Base-by-base conservation (phyloP, 768 basidiomycete genomes). In the Hygrophorus russula region DNA sequence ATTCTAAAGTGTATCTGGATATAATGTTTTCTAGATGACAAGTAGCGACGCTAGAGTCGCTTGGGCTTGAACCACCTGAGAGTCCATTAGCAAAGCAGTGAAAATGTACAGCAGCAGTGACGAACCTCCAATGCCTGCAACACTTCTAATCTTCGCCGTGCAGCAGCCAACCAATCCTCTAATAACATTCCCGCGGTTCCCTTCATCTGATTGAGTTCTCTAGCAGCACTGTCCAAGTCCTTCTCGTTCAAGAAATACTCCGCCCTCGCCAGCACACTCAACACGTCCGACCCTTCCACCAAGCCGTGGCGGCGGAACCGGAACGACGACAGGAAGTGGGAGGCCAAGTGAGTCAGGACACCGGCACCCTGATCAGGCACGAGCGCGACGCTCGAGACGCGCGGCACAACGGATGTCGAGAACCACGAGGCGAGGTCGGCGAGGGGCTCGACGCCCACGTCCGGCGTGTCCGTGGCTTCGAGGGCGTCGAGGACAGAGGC, bases 371-470 rank as follows among this genome's bases (percentile, higher is more conserved):
- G 70, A 53, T 94, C 88, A 2, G 96, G 96, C 2, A 97, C 90
- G 39, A 99, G 72, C 5, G 93, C 85, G n/a, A 96, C 91, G 42
- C 75, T 78, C 19, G 82, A 74, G 39, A 97, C 81, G 45, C 80
- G 81, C 12, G 91, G 91, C 1, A 78, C 77, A 35, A 99, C 86
- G 24, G 80, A 78, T 30, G 74, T 74, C 42, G 75, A 69, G 66
- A 97, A 97, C 89, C 93, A 97, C n/a, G 80, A 74, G 4, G 88
- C 71, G 42, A 99, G 77, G 53, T 92, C 84, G 0, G 87, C 79
- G 53, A 97, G 74, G 5, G 93, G 91, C 58, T 93, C 88, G 32
- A 98, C 78, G 37, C 77, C 84, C 42, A 80, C 71, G 60, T 81
- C 90, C 12, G 82, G 84, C n/a, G 71, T 73, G 32, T 81, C 86